phyloP scores from a whole-genome alignment of 31 red algal genomes.

The Porphyra umbilicalis region DNA sequence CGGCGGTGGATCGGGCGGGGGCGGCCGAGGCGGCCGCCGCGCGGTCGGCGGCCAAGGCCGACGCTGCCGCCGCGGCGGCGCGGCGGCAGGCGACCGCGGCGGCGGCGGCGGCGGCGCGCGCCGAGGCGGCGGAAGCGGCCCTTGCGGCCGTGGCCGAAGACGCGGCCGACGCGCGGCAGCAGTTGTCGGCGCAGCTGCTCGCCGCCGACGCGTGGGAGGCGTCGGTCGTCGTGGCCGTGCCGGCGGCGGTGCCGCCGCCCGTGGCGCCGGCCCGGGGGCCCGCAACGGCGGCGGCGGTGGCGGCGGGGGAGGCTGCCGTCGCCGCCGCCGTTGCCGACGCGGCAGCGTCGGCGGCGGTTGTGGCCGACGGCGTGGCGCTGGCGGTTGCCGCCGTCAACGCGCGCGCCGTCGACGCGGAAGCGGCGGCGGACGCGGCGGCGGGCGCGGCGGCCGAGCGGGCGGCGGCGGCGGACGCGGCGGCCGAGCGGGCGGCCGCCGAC shows the following conservation, averaged over 20 bases:
- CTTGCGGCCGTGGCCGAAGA: background rate
- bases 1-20: background rate
- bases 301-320: background rate
- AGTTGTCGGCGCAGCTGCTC: background rate
- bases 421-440: no score
- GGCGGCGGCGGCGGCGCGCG: background rate
- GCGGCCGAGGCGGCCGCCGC: background rate
- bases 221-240: background rate
- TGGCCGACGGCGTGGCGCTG: no score
- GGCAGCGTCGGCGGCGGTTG: no score
- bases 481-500: no score
- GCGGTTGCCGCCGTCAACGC: no score
- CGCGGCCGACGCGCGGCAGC: background rate
- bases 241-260: background rate
- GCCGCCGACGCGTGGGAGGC: background rate
- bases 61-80: background rate
- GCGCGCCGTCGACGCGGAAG: no score
- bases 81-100: background rate
- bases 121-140: background rate
- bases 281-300: background rate
- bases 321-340: background rate
- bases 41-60: background rate
- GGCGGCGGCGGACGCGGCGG: no score
- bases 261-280: background rate
- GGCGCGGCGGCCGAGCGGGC: no score